Evolutionary conservation across 2,329 filamentous ascomycete species (phyloP), one percentile per base, ranked within the genome.

Genomic region (Botrytis fabae): DNA sequence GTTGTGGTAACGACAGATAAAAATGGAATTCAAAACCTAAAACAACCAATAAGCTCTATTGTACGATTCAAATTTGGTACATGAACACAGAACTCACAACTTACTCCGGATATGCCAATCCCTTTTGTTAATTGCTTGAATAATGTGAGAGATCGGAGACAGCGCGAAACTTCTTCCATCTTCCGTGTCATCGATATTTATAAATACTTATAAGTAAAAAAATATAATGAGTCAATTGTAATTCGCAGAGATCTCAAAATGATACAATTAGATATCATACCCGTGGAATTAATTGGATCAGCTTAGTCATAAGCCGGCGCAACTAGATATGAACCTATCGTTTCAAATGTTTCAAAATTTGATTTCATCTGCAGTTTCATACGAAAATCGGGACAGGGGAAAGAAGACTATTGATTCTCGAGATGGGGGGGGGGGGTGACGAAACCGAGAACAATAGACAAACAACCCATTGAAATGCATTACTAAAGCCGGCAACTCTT

Each of bases 381-480:
- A 4, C 0, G 18, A 10, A 25, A 4, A 40, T 3, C 2, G 2
- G 8, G 2, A 20, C 28, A 20, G 1, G 6, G 3, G 0, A 12
- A 42, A 20, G 8, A n/a, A 20, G 8, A n/a, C 28, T 7, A 18
- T 10, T 1, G 14, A 28, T 42, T n/a, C 2, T 8, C 4, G 2
- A 14, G 10, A 62, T 18, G 1, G 3, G 1, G 9, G 16, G 3
- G 8, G 1, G 3, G 1, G 32, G 32, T 32, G 7, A 10, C 6
- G 14, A 9, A 42, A 54, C 3, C 25, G 5, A 42, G 35, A 54
- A 68, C 35, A 68, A 68, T 32, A 2, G 3, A 22, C 10, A 9
- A 54, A 68, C 25, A 68, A 10, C 3, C 20, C 8, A 10, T 12
- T n/a, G 16, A 28, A 40, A 63, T 4, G 5, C 25, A 63, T 38